Conservation (phyloP, 306 rosid genomes). For the Cicer pinnatifidum region DNA sequence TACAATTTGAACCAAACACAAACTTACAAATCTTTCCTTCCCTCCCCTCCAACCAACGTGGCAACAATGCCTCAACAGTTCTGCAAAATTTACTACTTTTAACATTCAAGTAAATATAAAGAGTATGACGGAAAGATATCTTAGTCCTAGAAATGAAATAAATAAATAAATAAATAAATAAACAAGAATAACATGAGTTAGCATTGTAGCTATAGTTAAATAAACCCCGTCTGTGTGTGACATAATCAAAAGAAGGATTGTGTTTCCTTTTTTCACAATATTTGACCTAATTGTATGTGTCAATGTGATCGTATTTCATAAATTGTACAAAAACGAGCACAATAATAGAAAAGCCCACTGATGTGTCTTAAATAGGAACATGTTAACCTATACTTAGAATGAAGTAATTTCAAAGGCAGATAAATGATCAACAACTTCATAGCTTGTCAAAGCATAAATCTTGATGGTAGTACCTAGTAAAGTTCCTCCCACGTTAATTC, state of each 20-base stretch:
- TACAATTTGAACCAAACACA: too few species aligned
- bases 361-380: neutral
- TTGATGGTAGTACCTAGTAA: neutral
- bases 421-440: conserved; percentile 13
- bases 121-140: neutral
- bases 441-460: conserved; percentile 11
- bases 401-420: neutral
- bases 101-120: too few species aligned
- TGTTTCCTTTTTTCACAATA: neutral
- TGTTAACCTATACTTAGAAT: neutral
- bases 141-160: neutral
- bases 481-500: conserved; percentile 8
- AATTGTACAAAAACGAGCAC: neutral
- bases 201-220: conserved; percentile 3
- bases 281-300: neutral
- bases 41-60: too few species aligned
- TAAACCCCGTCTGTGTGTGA: neutral
- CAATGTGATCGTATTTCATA: conserved; percentile 18
- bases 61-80: too few species aligned
- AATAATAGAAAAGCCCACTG: neutral
- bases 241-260: conserved; percentile 14
- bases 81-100: too few species aligned
- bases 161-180: too few species aligned
- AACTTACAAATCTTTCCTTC: too few species aligned
- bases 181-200: neutral